Evolutionary conservation across 345 rosid genomes (phyloP), one percentile per base, ranked within the genome.

Genomic region (Linum trigynum): DNA sequence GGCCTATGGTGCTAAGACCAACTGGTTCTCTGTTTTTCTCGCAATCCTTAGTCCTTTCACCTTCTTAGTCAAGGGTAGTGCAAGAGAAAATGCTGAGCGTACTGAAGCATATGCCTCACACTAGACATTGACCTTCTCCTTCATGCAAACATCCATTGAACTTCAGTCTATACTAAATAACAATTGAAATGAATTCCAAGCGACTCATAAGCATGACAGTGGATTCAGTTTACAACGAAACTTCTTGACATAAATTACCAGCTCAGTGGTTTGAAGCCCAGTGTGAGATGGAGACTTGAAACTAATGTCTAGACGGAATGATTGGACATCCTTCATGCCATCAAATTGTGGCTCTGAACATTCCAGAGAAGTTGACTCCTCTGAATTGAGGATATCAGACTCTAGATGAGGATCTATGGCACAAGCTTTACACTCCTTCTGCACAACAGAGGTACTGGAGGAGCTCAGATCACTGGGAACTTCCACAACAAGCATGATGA

Each of bases 401-500:
- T 70, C 80, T 9, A 69, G 73, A 70, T 60, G 73, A 64, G 61
- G 75, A 62, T 78, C 78, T 45, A 68, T 78, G 77, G 85, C 92
- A 71, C 61, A 72, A 62, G 55, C 65, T 53, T 70, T 67, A 71
- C 64, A 71, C 59, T 81, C 96, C 77, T 84, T 82, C 74, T 78
- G 94, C 40, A 71, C 69, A 64, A 63, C 80, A 78, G 83, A 84
- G 69, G 86, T 74, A 71, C 80, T 76, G 55, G 90, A 73, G 37
- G 66, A 78, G 64, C 80, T 80, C 75, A 86, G 70, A 83, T 92
- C 97, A 75, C 66, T 81, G 12, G 98, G 98, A 69, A 92, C 97
- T 71, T 92, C 98, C 74, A 92, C 94, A 74, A 83, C 98, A 72
- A 92, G 94, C 96, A 77, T 89, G 73, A 92, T 92, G 65, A 92